A percentile compares a stretch with the other conserved stretches of the same genome.
Evolutionary conservation across 305 asterid species (phyloP).

Genomic region (Fraxinus sp.): DNA sequence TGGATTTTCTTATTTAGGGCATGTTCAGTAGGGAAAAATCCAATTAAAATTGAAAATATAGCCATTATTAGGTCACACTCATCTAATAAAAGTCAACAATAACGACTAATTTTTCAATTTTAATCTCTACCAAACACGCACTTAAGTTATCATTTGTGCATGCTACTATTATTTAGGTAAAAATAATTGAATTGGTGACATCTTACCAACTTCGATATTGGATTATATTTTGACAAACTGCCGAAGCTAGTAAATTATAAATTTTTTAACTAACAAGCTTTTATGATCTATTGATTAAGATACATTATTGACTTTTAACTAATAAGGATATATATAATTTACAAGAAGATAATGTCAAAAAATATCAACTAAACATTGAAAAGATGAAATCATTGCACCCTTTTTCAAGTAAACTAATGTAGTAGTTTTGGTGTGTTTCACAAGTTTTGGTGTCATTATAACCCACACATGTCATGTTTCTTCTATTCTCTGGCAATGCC

Average conservation of each 20-base stretch:
- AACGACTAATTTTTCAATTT: too few species aligned
- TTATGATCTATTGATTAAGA: not conserved
- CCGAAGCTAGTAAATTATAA: not conserved
- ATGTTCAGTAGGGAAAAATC: too few species aligned
- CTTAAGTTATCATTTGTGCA: not conserved
- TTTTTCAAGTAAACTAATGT: slow-evolving; percentile 16
- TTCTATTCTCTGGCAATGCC: slow-evolving; percentile 31
- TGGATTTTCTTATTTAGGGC: not conserved
- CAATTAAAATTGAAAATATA: too few species aligned
- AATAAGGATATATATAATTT: not conserved
- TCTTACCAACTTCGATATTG: not conserved
- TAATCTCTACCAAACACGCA: too few species aligned
- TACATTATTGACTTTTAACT: not conserved
- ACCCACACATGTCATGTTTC: slow-evolving; percentile 46
- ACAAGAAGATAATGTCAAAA: not conserved
- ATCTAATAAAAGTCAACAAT: too few species aligned
- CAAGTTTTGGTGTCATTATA: slow-evolving; percentile 35
- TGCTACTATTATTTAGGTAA: not conserved
- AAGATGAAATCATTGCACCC: not conserved
- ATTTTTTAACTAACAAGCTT: not conserved
- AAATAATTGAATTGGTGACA: not conserved
- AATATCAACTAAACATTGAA: not conserved
- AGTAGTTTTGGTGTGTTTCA: slow-evolving; percentile 27
- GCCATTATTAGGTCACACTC: too few species aligned
- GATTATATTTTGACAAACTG: not conserved